A percentile compares a stretch with the other conserved stretches of the same genome.
Evolutionary conservation across 2,329 filamentous ascomycete genomes (phyloP).

Genomic region (Elsinoe fawcettii): DNA sequence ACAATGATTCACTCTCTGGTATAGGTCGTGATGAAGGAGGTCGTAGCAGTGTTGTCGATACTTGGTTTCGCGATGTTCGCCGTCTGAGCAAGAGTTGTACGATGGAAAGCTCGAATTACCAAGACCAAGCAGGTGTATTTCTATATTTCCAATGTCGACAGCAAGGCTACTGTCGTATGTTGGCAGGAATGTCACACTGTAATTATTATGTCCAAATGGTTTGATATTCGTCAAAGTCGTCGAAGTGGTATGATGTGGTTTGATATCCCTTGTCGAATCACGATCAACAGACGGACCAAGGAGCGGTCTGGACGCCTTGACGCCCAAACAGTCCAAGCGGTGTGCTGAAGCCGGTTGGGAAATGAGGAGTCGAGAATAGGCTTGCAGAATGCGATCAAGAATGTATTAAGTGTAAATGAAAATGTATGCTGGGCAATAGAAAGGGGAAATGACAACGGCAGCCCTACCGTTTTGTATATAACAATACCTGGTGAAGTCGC

Average conservation of each 20-base stretch:
- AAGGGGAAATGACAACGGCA: slow-evolving; percentile 10
- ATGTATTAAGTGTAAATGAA: background rate
- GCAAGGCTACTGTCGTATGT: background rate
- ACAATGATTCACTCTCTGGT: too few species aligned
- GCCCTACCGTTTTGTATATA: slow-evolving; percentile 9
- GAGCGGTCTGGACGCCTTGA: slow-evolving; percentile 10
- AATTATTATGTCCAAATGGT: slow-evolving; percentile 6
- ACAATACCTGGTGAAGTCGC: background rate
- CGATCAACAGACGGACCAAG: slow-evolving; percentile 5
- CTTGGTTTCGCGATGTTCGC: too few species aligned
- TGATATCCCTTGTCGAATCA: slow-evolving; percentile 2
- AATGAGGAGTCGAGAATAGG: slow-evolving; percentile 7
- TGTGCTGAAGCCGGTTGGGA: slow-evolving; percentile 1
- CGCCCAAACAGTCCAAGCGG: slow-evolving; percentile 13
- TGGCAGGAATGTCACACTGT: background rate
- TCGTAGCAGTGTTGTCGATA: too few species aligned
- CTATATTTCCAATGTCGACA: background rate
- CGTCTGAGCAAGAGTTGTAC: too few species aligned
- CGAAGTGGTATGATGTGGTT: background rate
- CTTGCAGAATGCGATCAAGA: slow-evolving; percentile 10
- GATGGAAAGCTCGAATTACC: too few species aligned
- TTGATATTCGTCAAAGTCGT: background rate
- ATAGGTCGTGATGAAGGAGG: too few species aligned
- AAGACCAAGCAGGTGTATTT: background rate
- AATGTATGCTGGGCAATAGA: background rate